phyloP scores from a whole-genome alignment of 345 rosid species.

The Eucalyptus leucophloia region DNA sequence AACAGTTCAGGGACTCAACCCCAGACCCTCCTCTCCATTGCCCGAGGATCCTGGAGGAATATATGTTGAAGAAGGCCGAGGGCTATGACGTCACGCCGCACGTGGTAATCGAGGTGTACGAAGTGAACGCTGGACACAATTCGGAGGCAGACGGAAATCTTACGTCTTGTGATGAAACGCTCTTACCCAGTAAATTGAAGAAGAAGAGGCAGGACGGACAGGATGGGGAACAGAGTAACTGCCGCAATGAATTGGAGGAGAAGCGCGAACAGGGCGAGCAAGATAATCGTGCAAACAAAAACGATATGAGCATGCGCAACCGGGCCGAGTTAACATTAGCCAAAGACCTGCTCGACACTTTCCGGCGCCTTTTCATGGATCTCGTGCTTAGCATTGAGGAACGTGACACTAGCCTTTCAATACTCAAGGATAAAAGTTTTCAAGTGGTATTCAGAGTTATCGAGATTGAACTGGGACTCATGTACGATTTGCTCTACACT shows the following conservation, averaged over 20 bases:
- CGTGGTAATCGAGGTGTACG: not conserved
- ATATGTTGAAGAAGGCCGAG: not conserved
- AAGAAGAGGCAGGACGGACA: no score
- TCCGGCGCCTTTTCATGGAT: not conserved
- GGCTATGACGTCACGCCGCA: not conserved
- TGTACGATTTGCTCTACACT: constrained; percentile 34
- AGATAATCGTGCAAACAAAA: no score
- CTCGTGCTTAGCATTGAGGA: not conserved
- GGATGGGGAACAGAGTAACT: no score
- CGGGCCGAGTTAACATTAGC: not conserved
- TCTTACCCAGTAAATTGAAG: not conserved
- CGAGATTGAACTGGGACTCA: constrained; percentile 25
- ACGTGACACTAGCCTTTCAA: not conserved
- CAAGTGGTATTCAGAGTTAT: constrained; percentile 9
- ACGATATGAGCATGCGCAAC: not conserved
- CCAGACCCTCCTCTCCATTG: no score
- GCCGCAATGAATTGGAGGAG: no score
- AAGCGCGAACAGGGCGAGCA: no score
- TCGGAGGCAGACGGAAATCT: no score
- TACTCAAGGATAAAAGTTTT: not conserved
- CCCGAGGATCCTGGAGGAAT: no score
- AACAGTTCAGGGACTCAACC: no score
- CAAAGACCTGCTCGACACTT: not conserved
- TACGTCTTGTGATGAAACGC: no score
- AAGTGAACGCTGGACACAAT: not conserved